Base-by-base conservation (phyloP, 495 filamentous ascomycete species). In the Pseudoneurospora amorphoporcata region DNA sequence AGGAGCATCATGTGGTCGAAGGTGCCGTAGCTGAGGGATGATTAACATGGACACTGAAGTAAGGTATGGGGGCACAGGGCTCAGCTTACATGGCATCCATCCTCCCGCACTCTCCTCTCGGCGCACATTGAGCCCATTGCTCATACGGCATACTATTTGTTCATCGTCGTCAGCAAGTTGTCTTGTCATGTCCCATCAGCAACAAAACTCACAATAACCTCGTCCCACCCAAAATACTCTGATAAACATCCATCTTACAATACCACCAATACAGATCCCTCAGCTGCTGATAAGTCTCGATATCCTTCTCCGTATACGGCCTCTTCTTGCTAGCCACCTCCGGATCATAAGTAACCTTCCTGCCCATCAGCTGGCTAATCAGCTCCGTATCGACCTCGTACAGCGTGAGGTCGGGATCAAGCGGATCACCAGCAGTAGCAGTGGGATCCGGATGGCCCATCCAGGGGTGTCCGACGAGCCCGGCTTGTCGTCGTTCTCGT, bases 181-280 rank as follows among this genome's bases (percentile, higher is more conserved):
- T 37, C 35, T 41, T 65, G 39, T 70, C 45, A 39, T 38, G 23
- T 47, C n/a, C n/a, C 16, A 0, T 35, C 4, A 12, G n/a, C 23
- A 65, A 43, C 37, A 43, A 53, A 23, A 86, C 94, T 86, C 82
- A 97, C 94, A 97, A 89, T 39, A 94, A 85, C 69, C 86, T 85
- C 73, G 94, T 92, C 3, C 92, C 95, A 76, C 95, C 95, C 42
- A 99, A 82, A 72, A 98, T 86, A 77, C 93, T 94, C 79, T 98
- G 95, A 76, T 94, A 92, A 7, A 91, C 88, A 81, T 99, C 95
- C 81, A 97, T 94, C 82, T 97, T 96, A 71, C 86, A 90, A 81
- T 91, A 99, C 94, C 93, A 98, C 95, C 95, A 99, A 82, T 92
- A 97, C 39, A 99, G 84, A 81, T 99, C 95, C 71, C 91, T 88